These are phyloP conservation scores for Chondrus crispus DNA, from an alignment of 23 red algal species.

Conservation along the genomic window DNA sequence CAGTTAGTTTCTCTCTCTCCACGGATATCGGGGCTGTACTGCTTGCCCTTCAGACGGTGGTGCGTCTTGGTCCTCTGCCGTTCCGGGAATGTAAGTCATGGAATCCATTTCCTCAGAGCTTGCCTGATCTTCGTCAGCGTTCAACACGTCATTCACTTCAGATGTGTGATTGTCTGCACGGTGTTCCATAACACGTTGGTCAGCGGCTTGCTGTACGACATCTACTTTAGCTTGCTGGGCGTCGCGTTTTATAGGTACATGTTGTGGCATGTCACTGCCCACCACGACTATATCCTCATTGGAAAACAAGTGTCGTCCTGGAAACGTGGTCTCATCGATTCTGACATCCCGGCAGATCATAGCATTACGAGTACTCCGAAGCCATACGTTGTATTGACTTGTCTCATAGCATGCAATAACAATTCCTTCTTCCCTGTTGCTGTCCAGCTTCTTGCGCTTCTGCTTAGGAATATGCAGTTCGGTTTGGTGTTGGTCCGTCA, in stretches of 20 bases:
- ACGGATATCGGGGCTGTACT: background rate
- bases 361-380: background rate
- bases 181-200: background rate
- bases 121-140: too few species aligned
- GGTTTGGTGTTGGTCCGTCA: too few species aligned
- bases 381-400: background rate
- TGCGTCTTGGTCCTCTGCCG: background rate
- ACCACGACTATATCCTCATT: background rate
- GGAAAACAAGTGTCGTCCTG: background rate
- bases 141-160: too few species aligned
- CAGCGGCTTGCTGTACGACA: background rate
- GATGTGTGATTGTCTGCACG: background rate
- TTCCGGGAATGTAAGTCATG: background rate
- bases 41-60: background rate
- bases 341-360: background rate
- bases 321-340: background rate
- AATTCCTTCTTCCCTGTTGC: background rate
- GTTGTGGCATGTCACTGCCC: background rate
- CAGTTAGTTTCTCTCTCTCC: background rate
- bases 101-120: background rate
- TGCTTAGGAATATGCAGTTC: constrained; percentile 29
- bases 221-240: background rate
- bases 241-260: background rate
- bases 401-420: background rate
- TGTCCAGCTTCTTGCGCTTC: background rate